Base-by-base conservation (phyloP, 257 asterid genomes). In the Linderniella brevidens region DNA sequence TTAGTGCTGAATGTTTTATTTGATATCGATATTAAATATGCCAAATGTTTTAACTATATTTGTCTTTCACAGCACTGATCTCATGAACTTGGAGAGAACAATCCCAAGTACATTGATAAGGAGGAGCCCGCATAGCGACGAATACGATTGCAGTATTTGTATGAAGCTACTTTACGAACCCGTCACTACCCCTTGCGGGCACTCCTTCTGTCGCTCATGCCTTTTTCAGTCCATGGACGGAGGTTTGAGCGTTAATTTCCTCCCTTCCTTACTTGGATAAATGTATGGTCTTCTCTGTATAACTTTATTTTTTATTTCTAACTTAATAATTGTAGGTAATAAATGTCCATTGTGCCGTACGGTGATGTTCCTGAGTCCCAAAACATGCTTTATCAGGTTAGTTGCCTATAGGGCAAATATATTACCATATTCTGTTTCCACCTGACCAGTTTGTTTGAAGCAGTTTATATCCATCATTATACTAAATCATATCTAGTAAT, bases 131-230 rank as follows among this genome's bases (percentile, higher is more conserved):
- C 75, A 86, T 57, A 71, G 68, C 17, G 99, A 86, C 73, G 96
- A 90, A 50, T 90, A 79, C 58, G 96, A 90, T 69, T 90, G 99
- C 64, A 85, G 94, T 50, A 72, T 90, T 49, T 90, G 99, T 58
- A 64, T 90, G 69, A 85, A 82, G 75, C 63, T 90, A 60, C 67
- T 90, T 55, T 90, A 68, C 53, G 94, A 90, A 63, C 96, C 99
- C 44, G 39, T 82, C 46, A 85, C 99, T 51, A 90, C 96, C 63
- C 86, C 99, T 36, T 90, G 99, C 54, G 99, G 99, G 50, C 99
- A 90, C 73, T 79, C 99, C 39, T 90, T 81, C 65, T 90, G 99
- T 61, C 88, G 86, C 38, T 74, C 96, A 46, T 90, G 99, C 82
- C 70, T 85, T 54, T 90, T 90, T 70, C 99, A 81, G 67, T 53